A percentile compares a stretch with the other conserved stretches of the same genome.
These are phyloP conservation scores for Oenanthe javanica DNA, from an alignment of 140 eudicot genomes.

Conservation along the genomic window DNA sequence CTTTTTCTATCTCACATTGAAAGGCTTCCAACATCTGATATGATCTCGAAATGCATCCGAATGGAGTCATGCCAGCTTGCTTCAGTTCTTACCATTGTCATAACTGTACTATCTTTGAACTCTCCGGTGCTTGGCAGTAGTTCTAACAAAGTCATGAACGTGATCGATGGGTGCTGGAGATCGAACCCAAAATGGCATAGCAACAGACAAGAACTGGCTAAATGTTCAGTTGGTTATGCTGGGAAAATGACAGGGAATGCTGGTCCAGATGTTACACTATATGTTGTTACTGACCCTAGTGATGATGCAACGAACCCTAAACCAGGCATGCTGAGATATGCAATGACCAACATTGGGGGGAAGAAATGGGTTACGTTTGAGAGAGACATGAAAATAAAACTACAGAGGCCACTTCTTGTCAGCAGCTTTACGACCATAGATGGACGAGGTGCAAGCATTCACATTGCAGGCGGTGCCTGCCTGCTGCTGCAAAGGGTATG, in stretches of 20 bases:
- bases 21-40: neutral
- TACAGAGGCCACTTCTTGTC: conserved; percentile 39
- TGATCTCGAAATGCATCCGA: conserved; percentile 7
- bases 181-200: conserved; percentile 33
- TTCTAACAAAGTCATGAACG: conserved; percentile 20
- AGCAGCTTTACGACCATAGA: conserved; percentile 54
- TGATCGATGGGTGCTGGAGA: conserved; percentile 52
- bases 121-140: conserved; percentile 1
- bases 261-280: conserved; percentile 25
- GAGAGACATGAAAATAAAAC: conserved; percentile 38
- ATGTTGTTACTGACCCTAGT: conserved; percentile 46
- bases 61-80: conserved; percentile 6
- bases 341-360: conserved; percentile 29
- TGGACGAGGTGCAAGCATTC: conserved; percentile 47
- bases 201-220: conserved; percentile 39
- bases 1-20: neutral
- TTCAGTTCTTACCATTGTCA: conserved; percentile 16
- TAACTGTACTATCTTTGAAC: neutral
- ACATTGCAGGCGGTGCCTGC: conserved; percentile 48
- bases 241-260: conserved; percentile 48
- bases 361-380: conserved; percentile 50
- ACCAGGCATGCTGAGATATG: conserved; percentile 40
- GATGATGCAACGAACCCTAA: conserved; percentile 40
- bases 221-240: conserved; percentile 44
- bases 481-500: conserved; percentile 34